These are phyloP conservation scores for Uromyces viciae-fabae DNA, from an alignment of 1,284 basidiomycete species.

Conservation along the genomic window DNA sequence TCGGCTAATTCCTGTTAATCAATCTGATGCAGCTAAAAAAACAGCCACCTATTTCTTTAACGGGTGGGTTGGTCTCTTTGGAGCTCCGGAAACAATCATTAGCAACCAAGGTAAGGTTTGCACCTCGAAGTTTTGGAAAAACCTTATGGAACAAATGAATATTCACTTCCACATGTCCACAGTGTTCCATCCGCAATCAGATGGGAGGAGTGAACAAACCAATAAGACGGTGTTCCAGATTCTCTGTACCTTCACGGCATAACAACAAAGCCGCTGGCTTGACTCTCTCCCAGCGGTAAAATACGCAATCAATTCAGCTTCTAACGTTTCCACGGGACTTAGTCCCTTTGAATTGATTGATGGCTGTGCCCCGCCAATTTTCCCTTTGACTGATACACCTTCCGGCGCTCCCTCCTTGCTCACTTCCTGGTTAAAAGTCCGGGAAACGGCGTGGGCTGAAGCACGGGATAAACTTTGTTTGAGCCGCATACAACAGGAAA, in stretches of 20 bases:
- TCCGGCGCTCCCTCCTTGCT: not conserved
- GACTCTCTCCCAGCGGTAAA: constrained; percentile 24
- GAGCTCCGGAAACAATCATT: constrained; percentile 49
- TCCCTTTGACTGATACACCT: constrained; percentile 48
- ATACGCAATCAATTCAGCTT: constrained; percentile 46
- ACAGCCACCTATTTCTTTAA: not conserved
- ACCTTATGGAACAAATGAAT: constrained; percentile 48
- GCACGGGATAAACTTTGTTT: not conserved
- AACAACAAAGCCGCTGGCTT: constrained; percentile 46
- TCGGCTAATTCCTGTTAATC: not conserved
- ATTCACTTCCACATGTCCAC: constrained; percentile 33
- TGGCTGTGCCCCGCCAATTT: constrained; percentile 42
- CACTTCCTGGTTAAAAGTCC: not conserved
- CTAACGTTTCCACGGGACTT: constrained; percentile 46
- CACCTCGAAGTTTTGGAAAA: constrained; percentile 50
- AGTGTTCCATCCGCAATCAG: not conserved
- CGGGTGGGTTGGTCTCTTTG: not conserved
- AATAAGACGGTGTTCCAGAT: constrained; percentile 17
- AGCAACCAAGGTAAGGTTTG: constrained; percentile 51
- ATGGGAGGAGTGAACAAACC: not conserved
- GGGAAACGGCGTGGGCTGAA: not conserved
- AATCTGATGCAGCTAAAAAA: not conserved
- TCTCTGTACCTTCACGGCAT: not conserved
- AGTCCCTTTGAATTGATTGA: constrained; percentile 45
- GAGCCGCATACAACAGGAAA: not conserved